Base-by-base conservation (phyloP, 179 eudicot species). In the Heliamphora ciliata region DNA sequence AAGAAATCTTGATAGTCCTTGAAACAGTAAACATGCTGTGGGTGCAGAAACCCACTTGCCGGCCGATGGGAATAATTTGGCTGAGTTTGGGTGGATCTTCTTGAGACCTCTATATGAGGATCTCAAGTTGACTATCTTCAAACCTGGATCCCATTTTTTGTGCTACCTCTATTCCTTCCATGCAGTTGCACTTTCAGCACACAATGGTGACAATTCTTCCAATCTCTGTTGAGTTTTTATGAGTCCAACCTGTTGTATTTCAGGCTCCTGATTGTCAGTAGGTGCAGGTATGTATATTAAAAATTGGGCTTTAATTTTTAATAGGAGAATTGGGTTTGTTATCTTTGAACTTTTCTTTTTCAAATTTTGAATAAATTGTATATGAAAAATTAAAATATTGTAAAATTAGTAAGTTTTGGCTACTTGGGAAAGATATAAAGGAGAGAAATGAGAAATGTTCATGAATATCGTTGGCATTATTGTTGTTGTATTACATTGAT, bases 1-100 rank as follows among this genome's bases (percentile, higher is more conserved):
- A 64, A 84, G 83, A 75, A 87, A 89, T 86, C 90, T 97, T 67
- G 84, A 88, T 52, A 86, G 63, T 78, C 92, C 89, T 75, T 90
- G 83, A 85, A 64, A 47, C 79, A 79, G 44, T 58, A 21, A 59
- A 24, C 17, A 77, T 59, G 46, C 78, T 75, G 78, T 18, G 40
- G 40, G 18, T 54, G 78, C 48, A 75, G 63, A 75, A 75, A 54
- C 64, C 77, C 1, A 24, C 58, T n/a, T 11, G 47, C 10, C 54
- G 64, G 48, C 11, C 48, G 4, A 21, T 75, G 24, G 9, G 8
- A 4, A 15, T 1, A 47, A 21, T n/a, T 58, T 10, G n/a, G 4
- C 75, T 15, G 46, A 71, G 11, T 51, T 73, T 51, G 59, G 8
- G 14, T 2, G 9, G 15, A 31, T 31, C 77, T 8, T 40, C 17